These are phyloP conservation scores for Podospora sp. DNA, from an alignment of 495 filamentous ascomycete genomes.

Conservation along the genomic window DNA sequence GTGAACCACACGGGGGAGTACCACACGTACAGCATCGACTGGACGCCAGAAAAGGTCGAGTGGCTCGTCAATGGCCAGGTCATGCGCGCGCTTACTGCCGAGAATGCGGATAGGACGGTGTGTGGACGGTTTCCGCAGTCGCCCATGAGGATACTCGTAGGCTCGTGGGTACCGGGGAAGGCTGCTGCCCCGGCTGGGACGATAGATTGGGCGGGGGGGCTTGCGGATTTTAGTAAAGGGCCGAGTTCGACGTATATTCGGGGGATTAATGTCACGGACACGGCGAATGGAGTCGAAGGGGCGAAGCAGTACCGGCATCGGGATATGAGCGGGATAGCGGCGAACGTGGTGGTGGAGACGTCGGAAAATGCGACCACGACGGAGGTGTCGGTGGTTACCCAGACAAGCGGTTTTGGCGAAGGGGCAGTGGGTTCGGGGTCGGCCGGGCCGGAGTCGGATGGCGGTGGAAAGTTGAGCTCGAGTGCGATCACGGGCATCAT, in stretches of 20 bases:
- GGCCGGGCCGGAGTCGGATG: neutral
- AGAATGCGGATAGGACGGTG: neutral
- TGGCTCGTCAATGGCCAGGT: slow-evolving; percentile 1
- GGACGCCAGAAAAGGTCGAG: neutral
- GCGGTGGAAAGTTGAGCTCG: neutral
- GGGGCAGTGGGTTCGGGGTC: too few species aligned
- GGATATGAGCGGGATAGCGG: neutral
- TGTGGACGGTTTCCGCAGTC: neutral
- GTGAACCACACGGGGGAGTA: neutral
- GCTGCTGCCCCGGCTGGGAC: neutral
- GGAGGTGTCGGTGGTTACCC: too few species aligned
- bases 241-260: neutral
- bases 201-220: slow-evolving; percentile 5
- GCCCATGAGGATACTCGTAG: neutral
- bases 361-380: neutral
- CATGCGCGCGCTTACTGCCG: neutral
- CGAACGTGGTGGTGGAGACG: neutral
- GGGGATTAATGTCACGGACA: neutral
- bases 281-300: neutral
- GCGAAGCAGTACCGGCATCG: neutral
- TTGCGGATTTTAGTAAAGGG: neutral
- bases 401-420: too few species aligned
- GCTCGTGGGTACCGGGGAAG: neutral
- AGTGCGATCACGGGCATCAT: neutral
- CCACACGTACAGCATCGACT: slow-evolving; percentile 5